Evolutionary conservation across 2,329 filamentous ascomycete species (phyloP).

Genomic region (Trichoderma asperellum): DNA sequence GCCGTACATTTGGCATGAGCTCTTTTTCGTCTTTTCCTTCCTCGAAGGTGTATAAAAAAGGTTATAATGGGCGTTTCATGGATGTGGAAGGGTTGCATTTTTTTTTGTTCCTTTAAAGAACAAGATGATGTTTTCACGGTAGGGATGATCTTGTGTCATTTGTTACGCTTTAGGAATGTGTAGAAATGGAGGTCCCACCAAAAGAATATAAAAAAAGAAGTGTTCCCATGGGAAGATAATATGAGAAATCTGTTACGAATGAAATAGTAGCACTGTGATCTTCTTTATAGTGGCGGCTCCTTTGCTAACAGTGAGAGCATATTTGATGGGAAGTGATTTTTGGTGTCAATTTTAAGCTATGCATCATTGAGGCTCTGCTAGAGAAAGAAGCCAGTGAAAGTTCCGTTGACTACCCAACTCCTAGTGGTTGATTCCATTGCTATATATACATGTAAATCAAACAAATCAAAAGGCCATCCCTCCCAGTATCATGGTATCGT

Average conservation of each 20-base stretch:
- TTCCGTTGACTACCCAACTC: background rate
- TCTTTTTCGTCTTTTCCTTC: background rate
- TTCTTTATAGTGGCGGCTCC: background rate
- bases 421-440: background rate
- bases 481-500: background rate
- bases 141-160: background rate
- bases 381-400: background rate
- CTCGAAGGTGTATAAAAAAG: constrained; percentile 18
- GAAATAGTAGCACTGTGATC: background rate
- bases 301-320: background rate
- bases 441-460: background rate
- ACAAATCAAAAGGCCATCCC: background rate
- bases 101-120: background rate
- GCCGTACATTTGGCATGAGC: constrained; percentile 11
- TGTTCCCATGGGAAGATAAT: constrained; percentile 3
- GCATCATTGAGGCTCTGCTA: background rate
- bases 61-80: constrained; percentile 27
- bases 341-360: background rate
- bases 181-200: background rate
- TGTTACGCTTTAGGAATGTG: constrained; percentile 1
- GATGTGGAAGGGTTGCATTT: constrained; percentile 5
- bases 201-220: background rate
- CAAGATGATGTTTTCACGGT: constrained; percentile 4
- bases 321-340: background rate
- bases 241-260: background rate